These are phyloP conservation scores for Gynochthodes officinalis DNA, from an alignment of 257 asterid species.

Conservation along the genomic window DNA sequence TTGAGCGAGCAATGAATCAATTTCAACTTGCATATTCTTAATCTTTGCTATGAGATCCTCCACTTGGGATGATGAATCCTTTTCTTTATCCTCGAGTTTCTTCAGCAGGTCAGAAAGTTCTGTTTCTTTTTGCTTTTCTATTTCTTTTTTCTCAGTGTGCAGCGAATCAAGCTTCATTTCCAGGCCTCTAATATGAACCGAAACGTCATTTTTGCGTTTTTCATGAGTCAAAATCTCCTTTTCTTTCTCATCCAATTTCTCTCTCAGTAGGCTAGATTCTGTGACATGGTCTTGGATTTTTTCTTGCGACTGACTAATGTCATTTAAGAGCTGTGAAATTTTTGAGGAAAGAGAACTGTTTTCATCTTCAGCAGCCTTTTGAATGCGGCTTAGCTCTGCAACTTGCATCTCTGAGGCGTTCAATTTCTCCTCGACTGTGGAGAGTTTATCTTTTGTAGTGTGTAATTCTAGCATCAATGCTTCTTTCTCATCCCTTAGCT, in stretches of 20 bases:
- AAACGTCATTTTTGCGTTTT: slow-evolving; percentile 59
- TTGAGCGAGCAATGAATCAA: slow-evolving; percentile 41
- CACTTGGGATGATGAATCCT: slow-evolving; percentile 41
- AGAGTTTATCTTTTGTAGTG: slow-evolving; percentile 37
- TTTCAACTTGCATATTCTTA: slow-evolving; percentile 44
- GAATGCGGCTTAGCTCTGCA: slow-evolving; percentile 38
- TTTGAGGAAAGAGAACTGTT: slow-evolving; percentile 34
- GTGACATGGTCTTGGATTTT: slow-evolving; percentile 40
- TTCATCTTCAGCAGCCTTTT: slow-evolving; percentile 35
- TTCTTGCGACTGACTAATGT: slow-evolving; percentile 34
- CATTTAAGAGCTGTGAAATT: slow-evolving; percentile 36
- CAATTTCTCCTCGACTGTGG: slow-evolving; percentile 31
- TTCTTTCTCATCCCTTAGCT: slow-evolving; percentile 46
- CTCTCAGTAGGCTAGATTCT: slow-evolving; percentile 39
- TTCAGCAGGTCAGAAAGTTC: slow-evolving; percentile 53
- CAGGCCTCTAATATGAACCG: slow-evolving; percentile 55
- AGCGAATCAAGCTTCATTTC: slow-evolving; percentile 61
- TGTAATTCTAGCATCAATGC: slow-evolving; percentile 37
- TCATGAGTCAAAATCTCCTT: slow-evolving; percentile 59
- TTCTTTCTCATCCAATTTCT: slow-evolving; percentile 51
- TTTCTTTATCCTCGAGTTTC: slow-evolving; percentile 58
- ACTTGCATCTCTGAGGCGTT: slow-evolving; percentile 43
- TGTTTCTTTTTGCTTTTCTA: slow-evolving; percentile 58
- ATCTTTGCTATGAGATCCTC: slow-evolving; percentile 44
- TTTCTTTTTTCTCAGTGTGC: slow-evolving; percentile 49